Conservation (phyloP, 228 moss, liverwort and hornwort genomes). For the Sphagnum fallax region DNA sequence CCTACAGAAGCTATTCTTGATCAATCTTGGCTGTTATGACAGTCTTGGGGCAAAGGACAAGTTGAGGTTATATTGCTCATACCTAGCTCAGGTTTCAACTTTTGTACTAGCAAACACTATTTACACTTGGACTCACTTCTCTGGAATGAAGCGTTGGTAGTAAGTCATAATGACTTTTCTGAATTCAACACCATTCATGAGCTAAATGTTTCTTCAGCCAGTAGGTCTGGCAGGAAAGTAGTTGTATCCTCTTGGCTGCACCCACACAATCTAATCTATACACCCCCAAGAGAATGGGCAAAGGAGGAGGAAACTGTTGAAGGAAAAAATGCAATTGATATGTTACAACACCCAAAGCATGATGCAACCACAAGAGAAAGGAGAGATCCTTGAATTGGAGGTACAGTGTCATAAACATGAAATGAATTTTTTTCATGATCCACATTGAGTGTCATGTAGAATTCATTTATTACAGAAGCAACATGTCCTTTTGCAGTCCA, state of each 20-base stretch:
- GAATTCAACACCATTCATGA: too few species aligned
- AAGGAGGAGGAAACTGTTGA: constrained; percentile 74
- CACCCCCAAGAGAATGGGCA: constrained; percentile 44
- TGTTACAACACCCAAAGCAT: constrained; percentile 29
- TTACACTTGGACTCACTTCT: too few species aligned
- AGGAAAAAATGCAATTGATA: constrained; percentile 66
- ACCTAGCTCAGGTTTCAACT: too few species aligned
- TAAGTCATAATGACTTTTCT: too few species aligned
- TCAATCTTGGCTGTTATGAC: constrained; percentile 35
- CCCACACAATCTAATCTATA: constrained; percentile 11
- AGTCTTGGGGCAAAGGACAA: constrained; percentile 13
- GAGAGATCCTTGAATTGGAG: constrained; percentile 21
- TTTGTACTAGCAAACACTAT: too few species aligned
- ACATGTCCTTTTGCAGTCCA: too few species aligned
- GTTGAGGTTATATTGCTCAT: constrained; percentile 15
- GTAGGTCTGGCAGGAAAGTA: constrained; percentile 28
- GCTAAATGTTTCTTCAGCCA: background rate
- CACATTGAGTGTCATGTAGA: too few species aligned
- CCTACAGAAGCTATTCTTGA: constrained; percentile 10
- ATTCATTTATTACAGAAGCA: too few species aligned
- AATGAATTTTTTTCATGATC: too few species aligned
- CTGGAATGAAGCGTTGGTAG: too few species aligned
- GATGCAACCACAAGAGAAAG: constrained; percentile 36
- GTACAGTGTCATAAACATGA: constrained; percentile 28
- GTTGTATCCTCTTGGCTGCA: constrained; percentile 4